A percentile compares a stretch with the other conserved stretches of the same genome.
These are phyloP conservation scores for Sphaerulina vaccinii DNA, from an alignment of 2,329 filamentous ascomycete species.

Conservation along the genomic window DNA sequence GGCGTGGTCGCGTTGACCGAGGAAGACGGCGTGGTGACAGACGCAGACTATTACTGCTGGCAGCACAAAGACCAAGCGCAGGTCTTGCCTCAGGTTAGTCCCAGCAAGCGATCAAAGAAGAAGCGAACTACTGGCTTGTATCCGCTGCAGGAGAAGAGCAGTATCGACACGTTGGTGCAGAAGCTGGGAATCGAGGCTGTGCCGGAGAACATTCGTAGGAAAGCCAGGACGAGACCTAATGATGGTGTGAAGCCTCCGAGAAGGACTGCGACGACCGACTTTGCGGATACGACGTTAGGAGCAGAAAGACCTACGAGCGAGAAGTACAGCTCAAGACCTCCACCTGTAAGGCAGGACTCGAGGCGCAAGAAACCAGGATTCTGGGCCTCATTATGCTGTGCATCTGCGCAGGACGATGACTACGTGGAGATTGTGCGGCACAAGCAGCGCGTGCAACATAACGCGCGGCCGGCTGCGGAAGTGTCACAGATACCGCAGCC, in stretches of 20 bases:
- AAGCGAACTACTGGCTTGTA: constrained; percentile 46
- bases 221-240: constrained; percentile 11
- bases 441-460: constrained; percentile 35
- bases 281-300: constrained; percentile 8
- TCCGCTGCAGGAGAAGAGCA: constrained; percentile 65
- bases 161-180: constrained; percentile 83
- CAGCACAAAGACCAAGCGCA: constrained; percentile 88
- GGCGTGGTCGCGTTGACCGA: constrained; percentile 45
- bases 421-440: constrained; percentile 47
- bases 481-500: constrained; percentile 12
- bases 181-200: constrained; percentile 57
- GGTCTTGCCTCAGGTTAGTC: constrained; percentile 20
- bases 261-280: constrained; percentile 19
- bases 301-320: constrained; percentile 2
- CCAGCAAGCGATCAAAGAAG: constrained; percentile 20
- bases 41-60: constrained; percentile 78
- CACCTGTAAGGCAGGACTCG: constrained; percentile 14
- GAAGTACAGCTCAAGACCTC: constrained; percentile 13
- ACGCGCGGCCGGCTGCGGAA: constrained; percentile 1
- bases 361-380: constrained; percentile 40
- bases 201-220: constrained; percentile 14
- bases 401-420: constrained; percentile 40
- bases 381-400: constrained; percentile 47
- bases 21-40: constrained; percentile 55
- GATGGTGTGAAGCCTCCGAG: constrained; percentile 14